These are phyloP conservation scores for Calendula officinalis DNA, from an alignment of 129 eudicot genomes.

Conservation along the genomic window DNA sequence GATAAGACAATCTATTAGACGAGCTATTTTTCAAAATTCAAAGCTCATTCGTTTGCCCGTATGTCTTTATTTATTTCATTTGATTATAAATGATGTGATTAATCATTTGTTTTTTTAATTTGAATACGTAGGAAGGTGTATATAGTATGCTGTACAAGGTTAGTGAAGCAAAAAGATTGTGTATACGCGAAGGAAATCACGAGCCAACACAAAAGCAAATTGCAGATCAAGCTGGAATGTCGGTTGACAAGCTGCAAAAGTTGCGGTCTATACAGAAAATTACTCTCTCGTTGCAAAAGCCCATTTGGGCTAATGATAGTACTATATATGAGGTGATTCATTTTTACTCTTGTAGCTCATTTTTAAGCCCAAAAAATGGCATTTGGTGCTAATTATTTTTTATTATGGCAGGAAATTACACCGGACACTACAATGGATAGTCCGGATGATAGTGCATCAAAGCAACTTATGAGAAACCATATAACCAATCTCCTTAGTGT, in stretches of 20 bases:
- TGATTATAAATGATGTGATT: neutral
- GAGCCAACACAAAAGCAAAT: conserved; percentile 64
- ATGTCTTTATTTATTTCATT: conserved; percentile 11
- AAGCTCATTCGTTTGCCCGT: conserved; percentile 92
- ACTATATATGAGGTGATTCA: conserved; percentile 68
- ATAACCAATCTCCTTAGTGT: conserved; percentile 54
- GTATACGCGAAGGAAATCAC: conserved; percentile 63
- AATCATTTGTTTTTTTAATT: neutral
- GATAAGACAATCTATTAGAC: conserved; percentile 78
- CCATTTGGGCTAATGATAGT: conserved; percentile 66
- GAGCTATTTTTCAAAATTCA: conserved; percentile 80
- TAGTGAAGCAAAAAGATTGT: conserved; percentile 65
- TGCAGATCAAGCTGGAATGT: conserved; percentile 69
- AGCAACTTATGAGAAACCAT: conserved; percentile 80
- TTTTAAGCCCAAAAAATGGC: neutral
- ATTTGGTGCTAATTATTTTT: neutral
- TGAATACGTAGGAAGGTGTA: conserved; percentile 63
- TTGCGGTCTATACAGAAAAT: conserved; percentile 43
- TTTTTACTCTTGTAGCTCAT: neutral
- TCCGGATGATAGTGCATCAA: conserved; percentile 53
- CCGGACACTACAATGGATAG: conserved; percentile 62
- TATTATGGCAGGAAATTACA: conserved; percentile 60
- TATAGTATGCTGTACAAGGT: conserved; percentile 70
- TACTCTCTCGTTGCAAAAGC: conserved; percentile 78
- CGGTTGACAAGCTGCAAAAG: conserved; percentile 66